Conservation (phyloP, 306 rosid genomes). For the Ceratonia siliqua region DNA sequence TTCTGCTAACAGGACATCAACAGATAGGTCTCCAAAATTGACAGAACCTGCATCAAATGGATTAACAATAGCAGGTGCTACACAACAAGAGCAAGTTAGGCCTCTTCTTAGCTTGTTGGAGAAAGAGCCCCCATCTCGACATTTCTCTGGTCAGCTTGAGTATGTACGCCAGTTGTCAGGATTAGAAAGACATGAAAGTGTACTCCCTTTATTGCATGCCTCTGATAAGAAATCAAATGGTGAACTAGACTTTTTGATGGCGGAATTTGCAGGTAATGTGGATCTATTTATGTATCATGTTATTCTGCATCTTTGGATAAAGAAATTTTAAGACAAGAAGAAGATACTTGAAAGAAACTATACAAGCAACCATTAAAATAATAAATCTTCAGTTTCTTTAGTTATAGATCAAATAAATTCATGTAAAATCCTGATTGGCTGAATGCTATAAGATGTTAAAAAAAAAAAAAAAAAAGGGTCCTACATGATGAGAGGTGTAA, state of each 20-base stretch:
- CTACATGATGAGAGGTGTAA: too few relatives aligned
- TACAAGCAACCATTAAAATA: background rate
- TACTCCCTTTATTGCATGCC: constrained; percentile 88
- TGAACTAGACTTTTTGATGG: constrained; percentile 93
- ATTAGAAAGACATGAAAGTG: constrained; percentile 94
- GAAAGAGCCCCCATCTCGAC: constrained; percentile 96
- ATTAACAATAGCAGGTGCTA: constrained; percentile 47
- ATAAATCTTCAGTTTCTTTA: background rate
- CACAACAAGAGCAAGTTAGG: constrained; percentile 86
- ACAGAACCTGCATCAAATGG: constrained; percentile 75
- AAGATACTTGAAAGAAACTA: constrained; percentile 11
- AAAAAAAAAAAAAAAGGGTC: too few relatives aligned
- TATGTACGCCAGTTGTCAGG: constrained; percentile 87
- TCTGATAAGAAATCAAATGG: constrained; percentile 92
- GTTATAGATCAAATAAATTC: background rate
- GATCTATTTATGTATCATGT: constrained; percentile 24
- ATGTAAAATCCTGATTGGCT: background rate
- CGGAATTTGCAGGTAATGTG: constrained; percentile 90
- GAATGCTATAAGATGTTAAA: background rate
- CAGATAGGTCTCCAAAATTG: constrained; percentile 71
- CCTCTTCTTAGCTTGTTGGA: constrained; percentile 98
- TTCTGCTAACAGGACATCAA: constrained; percentile 66
- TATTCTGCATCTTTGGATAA: constrained; percentile 20
- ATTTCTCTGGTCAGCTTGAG: constrained; percentile 94
- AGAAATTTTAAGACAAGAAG: background rate